These are phyloP conservation scores for Craspedostauros australis DNA, from an alignment of 108 stramenopile species.

Conservation along the genomic window DNA sequence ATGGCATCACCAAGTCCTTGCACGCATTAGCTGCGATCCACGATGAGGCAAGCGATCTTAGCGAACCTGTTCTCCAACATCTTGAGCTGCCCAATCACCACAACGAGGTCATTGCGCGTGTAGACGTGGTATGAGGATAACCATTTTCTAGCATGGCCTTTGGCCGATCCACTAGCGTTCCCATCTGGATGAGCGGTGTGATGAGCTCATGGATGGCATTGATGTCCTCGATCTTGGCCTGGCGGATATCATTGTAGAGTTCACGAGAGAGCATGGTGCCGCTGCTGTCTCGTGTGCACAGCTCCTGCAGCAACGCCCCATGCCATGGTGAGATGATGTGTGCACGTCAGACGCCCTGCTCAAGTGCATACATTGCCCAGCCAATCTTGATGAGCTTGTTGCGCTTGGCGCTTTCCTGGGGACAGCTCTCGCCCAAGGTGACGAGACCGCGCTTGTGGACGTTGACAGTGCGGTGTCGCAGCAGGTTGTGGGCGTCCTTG, in stretches of 20 bases:
- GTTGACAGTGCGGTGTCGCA: constrained; percentile 48
- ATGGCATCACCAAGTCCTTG: constrained; percentile 91
- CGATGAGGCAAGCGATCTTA: constrained; percentile 92
- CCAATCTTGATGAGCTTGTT: constrained; percentile 71
- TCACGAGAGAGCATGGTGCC: constrained; percentile 91
- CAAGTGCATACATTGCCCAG: constrained; percentile 70
- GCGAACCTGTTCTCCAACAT: constrained; percentile 79
- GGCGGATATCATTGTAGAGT: constrained; percentile 91
- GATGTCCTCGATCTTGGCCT: constrained; percentile 80
- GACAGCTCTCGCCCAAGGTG: constrained; percentile 8
- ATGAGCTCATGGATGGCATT: constrained; percentile 83
- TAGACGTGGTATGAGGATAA: constrained; percentile 84
- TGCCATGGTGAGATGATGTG: constrained; percentile 78
- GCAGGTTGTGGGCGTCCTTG: constrained; percentile 66
- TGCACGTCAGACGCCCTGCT: constrained; percentile 83
- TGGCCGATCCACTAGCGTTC: constrained; percentile 78
- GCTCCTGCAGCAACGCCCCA: constrained; percentile 86
- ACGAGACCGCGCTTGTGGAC: constrained; percentile 65
- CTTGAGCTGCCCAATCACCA: constrained; percentile 86
- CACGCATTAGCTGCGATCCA: constrained; percentile 76
- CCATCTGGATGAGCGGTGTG: constrained; percentile 75
- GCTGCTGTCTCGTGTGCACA: constrained; percentile 91
- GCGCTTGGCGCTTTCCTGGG: constrained; percentile 25
- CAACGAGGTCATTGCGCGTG: constrained; percentile 76
- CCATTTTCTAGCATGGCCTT: constrained; percentile 76